phyloP scores from a whole-genome alignment of 1,284 basidiomycete genomes.

The Pholiota adiposa region DNA sequence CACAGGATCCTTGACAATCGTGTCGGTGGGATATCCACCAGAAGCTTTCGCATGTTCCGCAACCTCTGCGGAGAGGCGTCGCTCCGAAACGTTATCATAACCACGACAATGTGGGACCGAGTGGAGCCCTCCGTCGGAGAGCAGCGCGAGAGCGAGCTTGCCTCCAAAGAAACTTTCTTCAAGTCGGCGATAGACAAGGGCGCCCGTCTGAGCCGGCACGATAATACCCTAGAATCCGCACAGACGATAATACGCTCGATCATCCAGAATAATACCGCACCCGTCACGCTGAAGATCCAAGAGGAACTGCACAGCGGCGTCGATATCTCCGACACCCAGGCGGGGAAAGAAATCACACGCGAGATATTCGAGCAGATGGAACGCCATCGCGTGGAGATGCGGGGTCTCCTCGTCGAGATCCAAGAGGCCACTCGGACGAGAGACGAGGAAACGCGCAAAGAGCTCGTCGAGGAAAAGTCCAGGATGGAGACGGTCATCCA shows the following conservation, averaged over 20 bases:
- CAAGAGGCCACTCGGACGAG: slow-evolving; percentile 29
- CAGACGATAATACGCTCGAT: slow-evolving; percentile 39
- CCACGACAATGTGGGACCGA: slow-evolving; percentile 57
- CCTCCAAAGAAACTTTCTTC: slow-evolving; percentile 47
- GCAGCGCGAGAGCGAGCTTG: slow-evolving; percentile 44
- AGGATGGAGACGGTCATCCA: slow-evolving; percentile 25
- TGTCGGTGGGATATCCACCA: slow-evolving; percentile 53
- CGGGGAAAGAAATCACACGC: slow-evolving; percentile 34
- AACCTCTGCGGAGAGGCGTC: slow-evolving; percentile 54
- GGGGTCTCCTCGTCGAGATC: slow-evolving; percentile 24
- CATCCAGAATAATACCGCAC: slow-evolving; percentile 29
- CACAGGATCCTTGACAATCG: slow-evolving; percentile 58
- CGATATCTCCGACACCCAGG: slow-evolving; percentile 20
- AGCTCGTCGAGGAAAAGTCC: slow-evolving; percentile 26
- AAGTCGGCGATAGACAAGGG: slow-evolving; percentile 48
- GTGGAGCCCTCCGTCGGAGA: slow-evolving; percentile 40
- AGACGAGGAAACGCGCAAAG: slow-evolving; percentile 33
- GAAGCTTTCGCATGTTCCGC: slow-evolving; percentile 55
- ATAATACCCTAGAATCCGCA: slow-evolving; percentile 37
- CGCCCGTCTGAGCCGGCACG: slow-evolving; percentile 43
- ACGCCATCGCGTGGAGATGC: slow-evolving; percentile 42
- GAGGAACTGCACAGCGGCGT: slow-evolving; percentile 26
- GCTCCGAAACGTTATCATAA: slow-evolving; percentile 51
- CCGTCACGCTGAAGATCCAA: slow-evolving; percentile 27
- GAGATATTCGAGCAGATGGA: slow-evolving; percentile 37